Conservation (phyloP, 2,329 filamentous ascomycete genomes). For the Cladosporium colombiae region DNA sequence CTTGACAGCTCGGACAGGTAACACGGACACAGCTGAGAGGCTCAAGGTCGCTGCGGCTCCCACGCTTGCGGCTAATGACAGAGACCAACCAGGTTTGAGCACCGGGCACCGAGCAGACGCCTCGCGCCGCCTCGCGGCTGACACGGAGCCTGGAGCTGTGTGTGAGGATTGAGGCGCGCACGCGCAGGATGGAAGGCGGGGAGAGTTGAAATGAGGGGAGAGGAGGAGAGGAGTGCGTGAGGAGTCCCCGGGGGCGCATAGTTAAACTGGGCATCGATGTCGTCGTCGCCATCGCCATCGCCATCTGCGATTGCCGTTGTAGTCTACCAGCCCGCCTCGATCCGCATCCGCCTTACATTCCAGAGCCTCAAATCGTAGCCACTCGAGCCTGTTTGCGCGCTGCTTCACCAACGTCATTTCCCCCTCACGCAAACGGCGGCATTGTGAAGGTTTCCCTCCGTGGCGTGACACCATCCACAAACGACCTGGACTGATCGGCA, state of each 20-base stretch:
- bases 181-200: constrained; percentile 11
- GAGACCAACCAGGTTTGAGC: constrained; percentile 5
- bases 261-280: background rate
- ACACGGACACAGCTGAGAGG: constrained; percentile 9
- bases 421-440: background rate
- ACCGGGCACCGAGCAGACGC: constrained; percentile 2
- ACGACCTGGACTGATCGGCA: constrained; percentile 11
- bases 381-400: background rate
- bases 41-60: constrained; percentile 12
- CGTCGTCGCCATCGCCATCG: background rate
- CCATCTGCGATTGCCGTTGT: background rate
- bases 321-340: background rate
- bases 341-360: background rate
- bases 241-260: background rate
- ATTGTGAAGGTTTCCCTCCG: constrained; percentile 7
- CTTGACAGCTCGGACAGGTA: constrained; percentile 2
- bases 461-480: constrained; percentile 8
- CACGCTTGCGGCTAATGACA: constrained; percentile 12
- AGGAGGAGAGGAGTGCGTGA: background rate
- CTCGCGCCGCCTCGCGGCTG: constrained; percentile 4
- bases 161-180: constrained; percentile 18
- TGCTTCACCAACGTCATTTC: background rate
- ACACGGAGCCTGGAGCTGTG: constrained; percentile 15
- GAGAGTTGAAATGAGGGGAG: constrained; percentile 1
- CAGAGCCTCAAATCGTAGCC: constrained; percentile 10